These are phyloP conservation scores for Ambispora gerdemannii DNA, from an alignment of 192 early-diverging fungal genomes.

Conservation along the genomic window DNA sequence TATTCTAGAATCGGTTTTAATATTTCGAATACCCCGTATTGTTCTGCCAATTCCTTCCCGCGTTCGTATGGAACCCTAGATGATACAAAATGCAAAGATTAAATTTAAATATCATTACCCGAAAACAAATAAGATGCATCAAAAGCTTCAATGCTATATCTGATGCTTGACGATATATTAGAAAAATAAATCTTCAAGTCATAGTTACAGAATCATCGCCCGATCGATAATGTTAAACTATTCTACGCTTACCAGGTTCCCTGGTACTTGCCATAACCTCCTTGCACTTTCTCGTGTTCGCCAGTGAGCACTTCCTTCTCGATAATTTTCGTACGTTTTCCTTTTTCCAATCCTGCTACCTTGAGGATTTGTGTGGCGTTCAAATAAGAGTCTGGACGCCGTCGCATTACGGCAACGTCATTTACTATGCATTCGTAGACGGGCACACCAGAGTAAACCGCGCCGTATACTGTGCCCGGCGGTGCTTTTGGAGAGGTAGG, in stretches of 20 bases:
- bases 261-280: constrained; percentile 94
- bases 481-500: constrained; percentile 28
- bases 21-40: constrained; percentile 70
- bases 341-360: constrained; percentile 84
- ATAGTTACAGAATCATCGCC: too few species aligned
- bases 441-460: constrained; percentile 61
- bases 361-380: constrained; percentile 95
- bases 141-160: too few species aligned
- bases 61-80: constrained; percentile 81
- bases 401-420: constrained; percentile 74
- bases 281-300: constrained; percentile 91
- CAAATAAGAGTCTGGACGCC: constrained; percentile 74
- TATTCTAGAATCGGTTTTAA: constrained; percentile 81
- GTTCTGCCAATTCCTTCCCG: constrained; percentile 77
- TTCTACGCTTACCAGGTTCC: constrained; percentile 67
- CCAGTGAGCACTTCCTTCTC: constrained; percentile 80
- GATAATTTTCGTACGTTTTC: constrained; percentile 80
- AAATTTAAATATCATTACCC: too few species aligned
- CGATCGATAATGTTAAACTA: not conserved
- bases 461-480: constrained; percentile 48
- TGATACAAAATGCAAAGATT: too few species aligned
- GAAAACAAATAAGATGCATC: too few species aligned
- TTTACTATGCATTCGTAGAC: constrained; percentile 78
- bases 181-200: too few species aligned
- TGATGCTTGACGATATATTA: too few species aligned